These are phyloP conservation scores for Agaricus subrufescens DNA, from an alignment of 768 basidiomycete species.

Conservation along the genomic window DNA sequence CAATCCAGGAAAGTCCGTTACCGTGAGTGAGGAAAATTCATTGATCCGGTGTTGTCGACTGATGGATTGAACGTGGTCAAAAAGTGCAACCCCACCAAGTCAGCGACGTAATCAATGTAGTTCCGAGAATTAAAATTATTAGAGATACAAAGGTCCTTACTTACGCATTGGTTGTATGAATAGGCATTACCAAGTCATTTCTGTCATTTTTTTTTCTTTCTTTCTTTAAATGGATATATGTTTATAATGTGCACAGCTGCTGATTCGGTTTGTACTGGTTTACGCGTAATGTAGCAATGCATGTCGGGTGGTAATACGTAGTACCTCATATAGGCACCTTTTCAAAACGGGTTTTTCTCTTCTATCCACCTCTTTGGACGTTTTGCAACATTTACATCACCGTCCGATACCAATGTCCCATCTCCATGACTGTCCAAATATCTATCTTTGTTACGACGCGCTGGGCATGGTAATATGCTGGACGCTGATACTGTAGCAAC, in stretches of 20 bases:
- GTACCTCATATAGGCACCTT: constrained; percentile 6
- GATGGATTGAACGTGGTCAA: not conserved
- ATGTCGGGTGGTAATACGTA: not conserved
- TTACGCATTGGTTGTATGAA: constrained; percentile 19
- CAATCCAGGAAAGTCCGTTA: constrained; percentile 70
- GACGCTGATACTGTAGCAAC: constrained; percentile 80
- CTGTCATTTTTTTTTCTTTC: not conserved
- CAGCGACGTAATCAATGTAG: constrained; percentile 53
- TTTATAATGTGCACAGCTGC: too few relatives aligned
- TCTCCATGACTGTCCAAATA: constrained; percentile 50
- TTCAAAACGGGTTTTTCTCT: constrained; percentile 46
- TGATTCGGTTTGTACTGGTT: too few relatives aligned
- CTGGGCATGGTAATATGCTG: constrained; percentile 75
- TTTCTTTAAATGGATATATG: too few relatives aligned
- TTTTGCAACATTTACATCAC: constrained; percentile 50
- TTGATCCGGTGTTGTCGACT: not conserved
- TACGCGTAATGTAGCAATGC: not conserved
- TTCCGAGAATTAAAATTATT: constrained; percentile 25
- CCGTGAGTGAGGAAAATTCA: constrained; percentile 35
- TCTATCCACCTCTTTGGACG: constrained; percentile 79
- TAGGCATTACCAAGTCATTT: constrained; percentile 9
- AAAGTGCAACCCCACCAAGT: constrained; percentile 58
- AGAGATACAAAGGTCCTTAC: constrained; percentile 19
- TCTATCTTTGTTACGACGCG: constrained; percentile 50
- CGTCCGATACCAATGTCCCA: constrained; percentile 17